A percentile compares a stretch with the other conserved stretches of the same genome.
Conservation (phyloP, 371 early-diverging fungal genomes). For the Capillidium heterosporum region DNA sequence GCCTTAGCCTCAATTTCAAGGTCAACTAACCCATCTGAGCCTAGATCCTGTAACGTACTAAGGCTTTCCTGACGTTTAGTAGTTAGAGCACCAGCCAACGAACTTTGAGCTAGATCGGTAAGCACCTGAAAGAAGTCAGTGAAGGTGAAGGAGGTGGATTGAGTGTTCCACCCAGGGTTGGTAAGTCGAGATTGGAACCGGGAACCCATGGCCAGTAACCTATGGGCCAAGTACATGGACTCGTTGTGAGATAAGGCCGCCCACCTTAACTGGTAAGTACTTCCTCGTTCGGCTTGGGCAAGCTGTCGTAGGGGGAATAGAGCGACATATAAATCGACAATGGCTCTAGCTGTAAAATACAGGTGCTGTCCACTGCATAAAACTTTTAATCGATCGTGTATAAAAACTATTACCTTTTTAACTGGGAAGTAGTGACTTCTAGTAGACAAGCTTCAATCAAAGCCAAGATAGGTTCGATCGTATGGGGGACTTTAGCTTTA, state of each 20-base stretch:
- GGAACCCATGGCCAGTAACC: not conserved
- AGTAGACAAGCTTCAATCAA: not conserved
- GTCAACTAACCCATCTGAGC: not conserved
- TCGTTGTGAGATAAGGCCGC: slow-evolving; percentile 1
- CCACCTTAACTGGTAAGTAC: not conserved
- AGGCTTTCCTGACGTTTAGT: not conserved
- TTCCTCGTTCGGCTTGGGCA: not conserved
- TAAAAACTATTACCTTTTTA: too few relatives aligned
- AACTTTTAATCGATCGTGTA: too few relatives aligned
- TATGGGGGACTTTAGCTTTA: not conserved
- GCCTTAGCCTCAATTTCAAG: not conserved
- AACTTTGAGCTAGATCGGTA: not conserved
- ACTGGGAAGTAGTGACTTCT: not conserved
- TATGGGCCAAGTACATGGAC: not conserved
- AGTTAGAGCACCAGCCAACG: not conserved
- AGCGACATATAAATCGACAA: not conserved
- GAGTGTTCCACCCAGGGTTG: not conserved
- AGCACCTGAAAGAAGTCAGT: not conserved
- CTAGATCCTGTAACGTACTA: not conserved
- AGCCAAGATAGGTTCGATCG: not conserved
- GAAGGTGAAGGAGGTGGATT: not conserved
- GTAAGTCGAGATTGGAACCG: not conserved
- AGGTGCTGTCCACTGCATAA: not conserved
- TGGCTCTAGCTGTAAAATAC: not conserved
- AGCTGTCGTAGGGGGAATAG: not conserved